Conservation (phyloP, 2,329 filamentous ascomycete genomes). For the Colletotrichum sp. region DNA sequence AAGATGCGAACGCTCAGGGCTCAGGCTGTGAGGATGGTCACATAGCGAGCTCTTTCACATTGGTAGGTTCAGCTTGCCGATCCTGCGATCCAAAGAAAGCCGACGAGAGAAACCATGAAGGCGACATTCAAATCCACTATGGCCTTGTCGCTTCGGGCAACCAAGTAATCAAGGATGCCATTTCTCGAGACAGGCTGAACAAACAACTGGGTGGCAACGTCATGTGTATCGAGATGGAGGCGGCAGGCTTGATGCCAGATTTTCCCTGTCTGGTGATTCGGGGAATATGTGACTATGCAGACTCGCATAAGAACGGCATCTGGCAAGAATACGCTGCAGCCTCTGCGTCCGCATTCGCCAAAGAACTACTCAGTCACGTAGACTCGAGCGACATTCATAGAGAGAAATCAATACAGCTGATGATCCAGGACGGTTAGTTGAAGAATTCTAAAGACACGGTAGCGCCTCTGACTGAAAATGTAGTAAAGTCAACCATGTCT, state of each 20-base stretch:
- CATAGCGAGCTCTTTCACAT: too few relatives aligned
- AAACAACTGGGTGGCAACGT: background rate
- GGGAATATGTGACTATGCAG: constrained; percentile 46
- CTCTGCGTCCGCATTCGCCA: constrained; percentile 34
- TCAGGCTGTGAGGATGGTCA: background rate
- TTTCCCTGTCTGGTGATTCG: constrained; percentile 40
- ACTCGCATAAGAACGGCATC: constrained; percentile 40
- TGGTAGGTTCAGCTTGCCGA: background rate
- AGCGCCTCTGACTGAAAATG: too few relatives aligned
- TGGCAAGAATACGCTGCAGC: constrained; percentile 41
- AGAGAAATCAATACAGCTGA: too few relatives aligned
- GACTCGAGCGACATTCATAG: too few relatives aligned
- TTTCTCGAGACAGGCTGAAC: background rate
- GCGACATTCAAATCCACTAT: background rate
- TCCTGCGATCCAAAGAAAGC: background rate
- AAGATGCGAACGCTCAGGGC: background rate
- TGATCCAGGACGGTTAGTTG: background rate
- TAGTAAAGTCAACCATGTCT: too few relatives aligned
- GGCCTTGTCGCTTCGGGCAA: constrained; percentile 30
- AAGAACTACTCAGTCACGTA: constrained; percentile 11
- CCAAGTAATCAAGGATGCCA: background rate
- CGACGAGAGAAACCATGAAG: background rate
- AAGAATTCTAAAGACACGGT: too few relatives aligned
- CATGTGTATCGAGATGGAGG: background rate
- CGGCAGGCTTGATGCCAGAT: constrained; percentile 21